These are phyloP conservation scores for Diospyros lotus DNA, from an alignment of 148 eudicot genomes.

Conservation along the genomic window DNA sequence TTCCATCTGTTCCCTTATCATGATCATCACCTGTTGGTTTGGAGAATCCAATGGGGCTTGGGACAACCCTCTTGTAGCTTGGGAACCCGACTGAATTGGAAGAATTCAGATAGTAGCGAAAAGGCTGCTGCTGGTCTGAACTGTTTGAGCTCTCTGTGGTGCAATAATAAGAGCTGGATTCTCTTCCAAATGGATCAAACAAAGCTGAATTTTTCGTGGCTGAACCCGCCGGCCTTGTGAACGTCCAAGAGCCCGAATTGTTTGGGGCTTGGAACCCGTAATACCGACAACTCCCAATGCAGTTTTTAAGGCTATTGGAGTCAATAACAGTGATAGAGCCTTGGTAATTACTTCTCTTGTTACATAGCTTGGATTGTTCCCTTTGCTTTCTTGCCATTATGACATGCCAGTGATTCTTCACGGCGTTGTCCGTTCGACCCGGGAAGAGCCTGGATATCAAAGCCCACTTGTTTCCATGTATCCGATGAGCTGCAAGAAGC, in stretches of 20 bases:
- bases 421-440: slow-evolving; percentile 86
- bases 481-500: slow-evolving; percentile 69
- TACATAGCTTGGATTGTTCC: slow-evolving; percentile 52
- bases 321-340: slow-evolving; percentile 16
- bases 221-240: slow-evolving; percentile 13
- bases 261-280: slow-evolving; percentile 21
- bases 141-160: slow-evolving; percentile 12
- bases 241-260: slow-evolving; percentile 29
- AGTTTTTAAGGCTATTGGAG: slow-evolving; percentile 20
- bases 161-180: slow-evolving; percentile 13
- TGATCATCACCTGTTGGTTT: not conserved
- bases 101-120: not conserved
- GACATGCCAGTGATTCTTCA: slow-evolving; percentile 94
- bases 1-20: slow-evolving; percentile 9
- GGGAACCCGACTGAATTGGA: slow-evolving; percentile 10
- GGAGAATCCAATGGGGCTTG: slow-evolving; percentile 18
- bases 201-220: slow-evolving; percentile 2
- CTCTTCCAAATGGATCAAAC: slow-evolving; percentile 15
- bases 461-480: slow-evolving; percentile 95
- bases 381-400: slow-evolving; percentile 87
- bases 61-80: slow-evolving; percentile 17
- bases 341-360: slow-evolving; percentile 24
- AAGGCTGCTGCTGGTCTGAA: not conserved
- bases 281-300: slow-evolving; percentile 9
- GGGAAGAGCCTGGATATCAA: slow-evolving; percentile 80